phyloP scores from a whole-genome alignment of 2,329 filamentous ascomycete genomes.

The Ophiostoma ulmi region DNA sequence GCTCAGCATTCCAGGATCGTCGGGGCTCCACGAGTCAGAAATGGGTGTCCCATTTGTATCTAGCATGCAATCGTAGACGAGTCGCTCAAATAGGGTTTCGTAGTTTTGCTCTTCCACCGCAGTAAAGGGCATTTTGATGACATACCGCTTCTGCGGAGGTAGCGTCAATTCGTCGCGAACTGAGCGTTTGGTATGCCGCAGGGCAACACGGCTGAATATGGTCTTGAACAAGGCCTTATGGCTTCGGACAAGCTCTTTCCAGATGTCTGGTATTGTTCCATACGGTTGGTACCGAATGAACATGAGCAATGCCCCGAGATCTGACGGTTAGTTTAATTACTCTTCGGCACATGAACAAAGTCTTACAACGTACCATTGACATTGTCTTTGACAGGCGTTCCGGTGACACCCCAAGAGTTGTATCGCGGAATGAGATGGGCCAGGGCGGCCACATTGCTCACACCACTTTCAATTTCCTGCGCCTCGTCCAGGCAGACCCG shows the following conservation, averaged over 20 bases:
- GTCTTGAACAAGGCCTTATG: conserved; percentile 61
- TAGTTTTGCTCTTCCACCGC: conserved; percentile 91
- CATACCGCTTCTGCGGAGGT: conserved; percentile 76
- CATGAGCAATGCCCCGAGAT: conserved; percentile 72
- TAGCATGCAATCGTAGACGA: conserved; percentile 66
- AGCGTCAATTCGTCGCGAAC: conserved; percentile 73
- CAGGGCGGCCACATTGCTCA: conserved; percentile 75
- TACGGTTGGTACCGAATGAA: conserved; percentile 80
- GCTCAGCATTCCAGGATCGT: conserved; percentile 53
- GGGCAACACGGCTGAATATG: conserved; percentile 65
- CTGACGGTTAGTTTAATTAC: conserved; percentile 35
- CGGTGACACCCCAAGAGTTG: conserved; percentile 89
- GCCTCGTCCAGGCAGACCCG: conserved; percentile 72
- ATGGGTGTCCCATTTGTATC: conserved; percentile 59
- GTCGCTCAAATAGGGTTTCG: conserved; percentile 65
- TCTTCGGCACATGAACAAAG: conserved; percentile 27
- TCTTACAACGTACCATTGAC: conserved; percentile 29
- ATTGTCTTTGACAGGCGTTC: conserved; percentile 76
- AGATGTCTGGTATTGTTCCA: conserved; percentile 57
- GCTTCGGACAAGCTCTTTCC: conserved; percentile 59
- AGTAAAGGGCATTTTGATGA: conserved; percentile 86
- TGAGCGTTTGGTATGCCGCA: conserved; percentile 80
- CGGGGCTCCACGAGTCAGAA: conserved; percentile 57
- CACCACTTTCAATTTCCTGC: conserved; percentile 89
- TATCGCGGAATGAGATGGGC: conserved; percentile 73